Percentiles rank a stretch among this genome's conserved stretches.
These are phyloP conservation scores for Liquidambar formosana DNA, from an alignment of 164 flowering plant species.

Conservation along the genomic window DNA sequence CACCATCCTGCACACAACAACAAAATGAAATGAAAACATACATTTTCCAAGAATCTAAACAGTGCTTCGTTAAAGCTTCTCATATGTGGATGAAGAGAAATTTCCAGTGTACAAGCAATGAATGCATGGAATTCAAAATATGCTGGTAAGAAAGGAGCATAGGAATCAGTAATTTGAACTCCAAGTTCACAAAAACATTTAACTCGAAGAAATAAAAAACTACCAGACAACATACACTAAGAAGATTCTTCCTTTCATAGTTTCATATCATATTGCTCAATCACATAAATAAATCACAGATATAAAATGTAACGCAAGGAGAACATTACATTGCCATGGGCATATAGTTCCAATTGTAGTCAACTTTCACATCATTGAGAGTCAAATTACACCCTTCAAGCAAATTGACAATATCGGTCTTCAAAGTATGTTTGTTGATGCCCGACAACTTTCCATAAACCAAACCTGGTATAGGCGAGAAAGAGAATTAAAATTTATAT, in stretches of 20 bases:
- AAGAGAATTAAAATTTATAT: too few relatives aligned
- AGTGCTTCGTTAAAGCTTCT: neutral
- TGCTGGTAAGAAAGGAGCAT: neutral
- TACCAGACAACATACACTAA: neutral
- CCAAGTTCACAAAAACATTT: too few relatives aligned
- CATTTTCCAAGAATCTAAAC: neutral
- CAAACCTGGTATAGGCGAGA: constrained; percentile 30
- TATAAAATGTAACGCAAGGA: neutral
- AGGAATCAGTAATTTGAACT: neutral
- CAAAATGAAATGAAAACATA: neutral
- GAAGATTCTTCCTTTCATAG: neutral
- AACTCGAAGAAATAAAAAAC: neutral
- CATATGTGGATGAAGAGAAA: neutral
- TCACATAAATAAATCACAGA: constrained; percentile 1
- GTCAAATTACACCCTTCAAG: constrained; percentile 59
- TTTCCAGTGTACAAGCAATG: neutral
- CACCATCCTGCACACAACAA: constrained; percentile 43
- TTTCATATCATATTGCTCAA: neutral
- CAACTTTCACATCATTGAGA: constrained; percentile 51
- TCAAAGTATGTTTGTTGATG: constrained; percentile 30
- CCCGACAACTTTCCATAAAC: constrained; percentile 45
- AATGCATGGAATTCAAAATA: neutral
- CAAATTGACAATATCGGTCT: constrained; percentile 48
- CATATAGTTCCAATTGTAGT: constrained; percentile 33
- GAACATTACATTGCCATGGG: constrained; percentile 44